A percentile compares a stretch with the other conserved stretches of the same genome.
Conservation (phyloP, 139 green algal genomes). For the Yamagishiella unicocca region DNA sequence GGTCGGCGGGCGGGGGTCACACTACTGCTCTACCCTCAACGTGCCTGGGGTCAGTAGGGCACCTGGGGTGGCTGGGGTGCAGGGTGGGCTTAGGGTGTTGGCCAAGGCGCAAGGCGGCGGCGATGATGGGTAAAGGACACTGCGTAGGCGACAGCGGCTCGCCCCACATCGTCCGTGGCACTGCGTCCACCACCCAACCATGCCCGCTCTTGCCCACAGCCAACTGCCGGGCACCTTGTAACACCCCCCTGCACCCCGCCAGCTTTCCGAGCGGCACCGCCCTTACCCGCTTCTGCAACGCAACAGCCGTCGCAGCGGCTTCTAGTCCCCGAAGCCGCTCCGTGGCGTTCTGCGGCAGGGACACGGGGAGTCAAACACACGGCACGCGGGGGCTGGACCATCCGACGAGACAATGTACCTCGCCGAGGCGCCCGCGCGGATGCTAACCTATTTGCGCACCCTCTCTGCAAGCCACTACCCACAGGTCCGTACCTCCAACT, state of each 20-base stretch:
- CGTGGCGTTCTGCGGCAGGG: slow-evolving; percentile 20
- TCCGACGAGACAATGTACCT: too few relatives aligned
- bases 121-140: too few relatives aligned
- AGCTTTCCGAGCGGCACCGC: background rate
- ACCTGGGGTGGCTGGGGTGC: slow-evolving; percentile 22
- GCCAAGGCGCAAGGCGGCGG: background rate
- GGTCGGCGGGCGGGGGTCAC: background rate
- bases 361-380: too few relatives aligned
- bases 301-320: background rate
- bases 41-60: background rate
- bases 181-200: background rate
- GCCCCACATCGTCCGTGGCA: too few relatives aligned
- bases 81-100: slow-evolving; percentile 5
- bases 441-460: too few relatives aligned
- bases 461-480: background rate
- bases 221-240: background rate
- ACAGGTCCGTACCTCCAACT: slow-evolving; percentile 25
- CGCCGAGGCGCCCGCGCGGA: too few relatives aligned
- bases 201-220: background rate
- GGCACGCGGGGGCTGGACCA: too few relatives aligned
- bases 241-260: slow-evolving; percentile 18
- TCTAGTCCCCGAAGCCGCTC: slow-evolving; percentile 1
- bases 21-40: background rate
- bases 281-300: slow-evolving; percentile 34
- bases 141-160: too few relatives aligned